These are phyloP conservation scores for Globisporangium orthogonon DNA, from an alignment of 352 stramenopile genomes.

Conservation along the genomic window DNA sequence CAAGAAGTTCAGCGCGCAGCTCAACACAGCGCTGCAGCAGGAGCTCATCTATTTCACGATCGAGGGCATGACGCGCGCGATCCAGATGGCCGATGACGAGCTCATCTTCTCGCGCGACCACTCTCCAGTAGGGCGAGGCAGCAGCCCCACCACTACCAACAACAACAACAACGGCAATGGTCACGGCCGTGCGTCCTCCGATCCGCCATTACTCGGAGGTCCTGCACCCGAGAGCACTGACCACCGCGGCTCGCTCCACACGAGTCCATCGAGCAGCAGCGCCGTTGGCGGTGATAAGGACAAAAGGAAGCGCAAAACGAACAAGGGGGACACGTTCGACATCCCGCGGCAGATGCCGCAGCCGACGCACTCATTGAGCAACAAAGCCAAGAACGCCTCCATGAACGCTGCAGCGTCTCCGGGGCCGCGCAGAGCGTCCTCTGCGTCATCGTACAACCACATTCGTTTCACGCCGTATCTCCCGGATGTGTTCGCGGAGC, in stretches of 20 bases:
- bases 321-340: conserved; percentile 13
- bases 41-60: conserved; percentile 91
- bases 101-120: conserved; percentile 32
- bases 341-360: conserved; percentile 4
- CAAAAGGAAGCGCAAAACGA: conserved; percentile 7
- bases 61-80: conserved; percentile 74
- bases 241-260: neutral
- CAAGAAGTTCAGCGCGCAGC: conserved; percentile 78
- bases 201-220: neutral
- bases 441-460: conserved; percentile 23
- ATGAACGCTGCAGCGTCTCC: neutral
- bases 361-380: neutral
- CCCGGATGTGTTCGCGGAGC: conserved; percentile 62
- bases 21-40: conserved; percentile 83
- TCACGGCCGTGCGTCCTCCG: neutral
- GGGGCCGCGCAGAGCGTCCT: conserved; percentile 6
- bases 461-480: conserved; percentile 78
- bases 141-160: neutral
- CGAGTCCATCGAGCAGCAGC: conserved; percentile 1
- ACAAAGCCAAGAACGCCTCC: conserved; percentile 1
- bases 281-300: neutral
- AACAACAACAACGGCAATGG: neutral
- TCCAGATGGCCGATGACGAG: conserved; percentile 67
- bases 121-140: conserved; percentile 15
- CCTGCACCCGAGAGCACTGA: neutral